Conservation (phyloP, 352 stramenopile species). For the Pythium inflatum region DNA sequence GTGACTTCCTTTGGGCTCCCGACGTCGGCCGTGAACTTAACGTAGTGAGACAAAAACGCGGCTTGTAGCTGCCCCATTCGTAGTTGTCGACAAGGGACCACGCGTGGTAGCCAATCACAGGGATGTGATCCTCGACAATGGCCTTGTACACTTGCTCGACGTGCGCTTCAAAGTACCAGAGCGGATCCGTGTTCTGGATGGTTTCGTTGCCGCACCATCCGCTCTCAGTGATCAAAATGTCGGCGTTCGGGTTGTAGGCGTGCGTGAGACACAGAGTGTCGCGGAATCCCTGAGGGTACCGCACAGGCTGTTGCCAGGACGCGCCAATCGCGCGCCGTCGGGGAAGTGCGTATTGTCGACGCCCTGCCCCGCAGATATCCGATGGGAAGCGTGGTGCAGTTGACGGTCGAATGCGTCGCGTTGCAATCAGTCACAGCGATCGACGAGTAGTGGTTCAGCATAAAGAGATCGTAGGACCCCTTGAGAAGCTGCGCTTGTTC, state of each 20-base stretch:
- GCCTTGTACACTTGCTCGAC: conserved; percentile 64
- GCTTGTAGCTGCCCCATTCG: conserved; percentile 88
- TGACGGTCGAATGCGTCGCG: conserved; percentile 36
- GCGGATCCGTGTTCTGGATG: conserved; percentile 61
- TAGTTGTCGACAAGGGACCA: conserved; percentile 96
- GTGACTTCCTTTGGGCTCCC: conserved; percentile 39
- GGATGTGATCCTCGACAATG: conserved; percentile 59
- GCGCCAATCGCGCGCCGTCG: conserved; percentile 57
- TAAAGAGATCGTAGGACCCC: conserved; percentile 93
- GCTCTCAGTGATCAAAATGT: conserved; percentile 71
- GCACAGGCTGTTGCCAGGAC: conserved; percentile 40
- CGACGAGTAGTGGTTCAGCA: conserved; percentile 93
- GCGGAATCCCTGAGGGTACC: conserved; percentile 56
- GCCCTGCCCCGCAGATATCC: conserved; percentile 49
- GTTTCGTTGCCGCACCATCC: conserved; percentile 67
- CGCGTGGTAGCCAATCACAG: conserved; percentile 91
- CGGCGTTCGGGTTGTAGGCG: conserved; percentile 37
- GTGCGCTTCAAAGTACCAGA: conserved; percentile 67
- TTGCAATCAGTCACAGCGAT: conserved; percentile 56
- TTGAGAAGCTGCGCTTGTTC: conserved; percentile 75
- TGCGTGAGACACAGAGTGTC: conserved; percentile 56
- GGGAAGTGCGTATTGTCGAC: conserved; percentile 58
- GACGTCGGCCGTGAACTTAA: conserved; percentile 51
- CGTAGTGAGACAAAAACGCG: conserved; percentile 66
- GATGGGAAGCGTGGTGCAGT: conserved; percentile 38